Percentiles rank a stretch among this genome's conserved stretches.
Conservation (phyloP, 108 stramenopile genomes). For the Parietichytrium sp. region DNA sequence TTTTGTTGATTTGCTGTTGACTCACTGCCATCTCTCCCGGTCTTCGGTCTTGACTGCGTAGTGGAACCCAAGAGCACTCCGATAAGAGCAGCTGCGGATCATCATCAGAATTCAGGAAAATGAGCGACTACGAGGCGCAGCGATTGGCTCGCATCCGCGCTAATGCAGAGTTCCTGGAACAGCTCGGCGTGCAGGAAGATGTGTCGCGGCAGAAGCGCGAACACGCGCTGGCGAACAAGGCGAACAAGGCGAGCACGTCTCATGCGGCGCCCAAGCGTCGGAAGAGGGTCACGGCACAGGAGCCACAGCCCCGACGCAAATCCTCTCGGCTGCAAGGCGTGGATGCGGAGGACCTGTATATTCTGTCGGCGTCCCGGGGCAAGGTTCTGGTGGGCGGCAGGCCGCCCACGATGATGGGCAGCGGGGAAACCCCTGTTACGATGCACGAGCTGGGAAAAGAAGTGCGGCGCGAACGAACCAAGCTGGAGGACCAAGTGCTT, state of each 20-base stretch:
- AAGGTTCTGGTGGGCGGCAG: not conserved
- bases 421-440: not conserved
- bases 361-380: not conserved
- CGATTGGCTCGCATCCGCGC: constrained; percentile 3
- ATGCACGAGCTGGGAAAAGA: not conserved
- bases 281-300: not conserved
- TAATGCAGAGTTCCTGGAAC: constrained; percentile 1
- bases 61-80: no score
- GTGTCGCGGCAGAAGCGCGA: not conserved
- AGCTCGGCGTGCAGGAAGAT: constrained; percentile 17
- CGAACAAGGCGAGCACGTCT: no score
- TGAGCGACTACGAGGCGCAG: not conserved
- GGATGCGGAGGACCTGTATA: not conserved
- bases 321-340: not conserved
- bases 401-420: not conserved
- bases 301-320: not conserved
- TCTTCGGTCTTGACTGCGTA: no score
- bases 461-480: not conserved
- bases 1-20: no score
- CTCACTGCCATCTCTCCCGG: no score
- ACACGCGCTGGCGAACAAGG: not conserved
- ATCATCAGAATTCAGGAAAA: no score
- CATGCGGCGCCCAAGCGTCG: no score
- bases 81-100: no score
- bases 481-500: not conserved